Conservation (phyloP, 768 basidiomycete species). For the Boletus patriciae region DNA sequence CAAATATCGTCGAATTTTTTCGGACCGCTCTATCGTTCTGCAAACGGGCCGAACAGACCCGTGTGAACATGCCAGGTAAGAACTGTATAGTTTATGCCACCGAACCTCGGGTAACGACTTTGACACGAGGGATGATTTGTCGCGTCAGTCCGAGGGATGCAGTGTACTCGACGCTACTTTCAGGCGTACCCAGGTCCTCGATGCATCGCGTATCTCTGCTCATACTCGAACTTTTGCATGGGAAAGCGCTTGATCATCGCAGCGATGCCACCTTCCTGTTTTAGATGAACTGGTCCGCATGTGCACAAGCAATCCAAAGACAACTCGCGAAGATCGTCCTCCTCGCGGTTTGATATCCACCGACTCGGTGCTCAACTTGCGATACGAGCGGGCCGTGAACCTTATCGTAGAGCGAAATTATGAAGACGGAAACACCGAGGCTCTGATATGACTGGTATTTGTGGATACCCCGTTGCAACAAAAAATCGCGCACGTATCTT, state of each 20-base stretch:
- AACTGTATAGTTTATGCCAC: not conserved
- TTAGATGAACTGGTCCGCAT: not conserved
- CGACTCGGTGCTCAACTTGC: not conserved
- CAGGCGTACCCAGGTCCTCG: not conserved
- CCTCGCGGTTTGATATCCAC: not conserved
- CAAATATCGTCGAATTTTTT: no score
- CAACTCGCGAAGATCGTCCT: not conserved
- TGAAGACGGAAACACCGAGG: not conserved
- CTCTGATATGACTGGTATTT: not conserved
- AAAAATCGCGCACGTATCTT: not conserved
- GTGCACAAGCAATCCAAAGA: not conserved
- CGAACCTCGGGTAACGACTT: not conserved
- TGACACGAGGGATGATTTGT: no score
- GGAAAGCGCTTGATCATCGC: not conserved
- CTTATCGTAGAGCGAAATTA: not conserved
- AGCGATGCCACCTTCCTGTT: no score
- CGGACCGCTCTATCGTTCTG: no score
- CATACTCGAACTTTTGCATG: not conserved
- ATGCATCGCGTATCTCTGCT: not conserved
- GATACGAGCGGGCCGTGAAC: not conserved
- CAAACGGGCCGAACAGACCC: not conserved
- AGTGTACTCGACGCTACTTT: not conserved
- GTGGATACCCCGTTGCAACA: not conserved
- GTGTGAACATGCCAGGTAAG: not conserved
- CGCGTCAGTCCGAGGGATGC: not conserved